Evolutionary conservation across 2,329 filamentous ascomycete species (phyloP), one percentile per base, ranked within the genome.

Genomic region (Scedosporium minutisporum): DNA sequence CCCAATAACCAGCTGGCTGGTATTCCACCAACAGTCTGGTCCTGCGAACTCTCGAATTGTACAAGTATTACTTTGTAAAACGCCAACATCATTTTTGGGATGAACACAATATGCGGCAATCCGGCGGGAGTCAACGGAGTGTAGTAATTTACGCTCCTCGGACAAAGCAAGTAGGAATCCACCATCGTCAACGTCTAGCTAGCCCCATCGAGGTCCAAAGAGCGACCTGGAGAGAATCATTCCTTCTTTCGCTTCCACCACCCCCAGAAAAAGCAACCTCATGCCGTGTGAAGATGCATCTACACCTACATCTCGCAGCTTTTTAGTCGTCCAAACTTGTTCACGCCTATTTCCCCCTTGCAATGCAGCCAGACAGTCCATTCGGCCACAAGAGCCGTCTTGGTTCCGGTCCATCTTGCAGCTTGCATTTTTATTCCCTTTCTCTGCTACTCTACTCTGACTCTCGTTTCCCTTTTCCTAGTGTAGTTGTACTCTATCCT

Each of bases 291-390:
- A 38, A 38, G 51, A 25, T 55, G 51, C 51, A 55, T n/a, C 21
- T 55, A 6, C 18, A 23, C 12, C 23, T 55, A 55, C 16, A 55
- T 18, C 51, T 27, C 21, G 23, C 18, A 27, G 12, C 51, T 23
- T 55, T 55, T 55, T 55, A 55, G 51, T 55, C 51, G 51, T 55
- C 51, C 51, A 55, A 55, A 55, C 51, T 55, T 55, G 21, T 29
- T 10, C 18, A 25, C 14, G 12, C 51, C 23, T 29, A 7, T 48
- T 48, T 23, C 4, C 44, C 51, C 51, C 51, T 55, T 55, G 51
- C 51, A 27, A 55, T 23, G 18, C 33, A 38, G 33, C 10, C 10
- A 10, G 33, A 14, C 51, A 12, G 21, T 27, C 16, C 18, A 18
- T 55, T 18, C 23, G 18, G 51, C 18, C 7, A 27, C 51, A 55